Conservation (phyloP, 345 rosid genomes). For the Melaleuca alternifolia region DNA sequence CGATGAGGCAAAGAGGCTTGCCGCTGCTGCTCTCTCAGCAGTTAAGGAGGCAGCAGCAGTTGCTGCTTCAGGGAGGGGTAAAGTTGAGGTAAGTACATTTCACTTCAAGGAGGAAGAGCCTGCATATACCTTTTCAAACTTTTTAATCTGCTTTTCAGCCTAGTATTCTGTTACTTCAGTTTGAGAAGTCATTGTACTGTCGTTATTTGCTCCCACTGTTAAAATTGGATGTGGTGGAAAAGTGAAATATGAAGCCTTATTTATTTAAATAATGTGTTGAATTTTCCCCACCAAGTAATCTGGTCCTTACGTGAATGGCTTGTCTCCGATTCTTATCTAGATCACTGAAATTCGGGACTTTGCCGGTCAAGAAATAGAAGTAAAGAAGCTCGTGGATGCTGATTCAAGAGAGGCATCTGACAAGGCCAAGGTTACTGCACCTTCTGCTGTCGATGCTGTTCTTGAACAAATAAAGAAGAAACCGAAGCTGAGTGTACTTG, state of each 20-base stretch:
- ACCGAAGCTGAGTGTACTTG: constrained; percentile 82
- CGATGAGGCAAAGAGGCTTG: constrained; percentile 61
- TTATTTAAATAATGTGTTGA: too few species aligned
- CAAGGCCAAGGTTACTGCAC: constrained; percentile 30
- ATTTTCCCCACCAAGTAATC: neutral
- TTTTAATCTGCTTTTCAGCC: neutral
- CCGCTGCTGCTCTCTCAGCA: constrained; percentile 89
- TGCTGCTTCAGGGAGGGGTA: constrained; percentile 50
- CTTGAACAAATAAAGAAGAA: constrained; percentile 91
- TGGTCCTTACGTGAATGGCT: neutral
- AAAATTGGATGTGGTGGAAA: neutral
- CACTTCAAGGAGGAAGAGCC: neutral
- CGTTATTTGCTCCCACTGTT: neutral
- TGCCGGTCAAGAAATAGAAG: constrained; percentile 76
- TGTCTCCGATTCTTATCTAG: constrained; percentile 16
- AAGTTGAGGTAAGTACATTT: constrained; percentile 53
- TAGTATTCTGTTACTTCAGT: neutral
- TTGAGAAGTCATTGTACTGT: neutral
- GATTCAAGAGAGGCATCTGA: constrained; percentile 84
- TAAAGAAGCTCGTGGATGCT: constrained; percentile 55
- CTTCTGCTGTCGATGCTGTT: constrained; percentile 80
- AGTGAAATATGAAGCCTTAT: neutral
- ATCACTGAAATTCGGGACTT: constrained; percentile 74
- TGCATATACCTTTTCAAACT: neutral
- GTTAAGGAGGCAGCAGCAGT: constrained; percentile 59